Percentiles rank a stretch among this genome's conserved stretches.
Evolutionary conservation across 75 land plant genomes (phyloP).

Genomic region (Pinus taeda): DNA sequence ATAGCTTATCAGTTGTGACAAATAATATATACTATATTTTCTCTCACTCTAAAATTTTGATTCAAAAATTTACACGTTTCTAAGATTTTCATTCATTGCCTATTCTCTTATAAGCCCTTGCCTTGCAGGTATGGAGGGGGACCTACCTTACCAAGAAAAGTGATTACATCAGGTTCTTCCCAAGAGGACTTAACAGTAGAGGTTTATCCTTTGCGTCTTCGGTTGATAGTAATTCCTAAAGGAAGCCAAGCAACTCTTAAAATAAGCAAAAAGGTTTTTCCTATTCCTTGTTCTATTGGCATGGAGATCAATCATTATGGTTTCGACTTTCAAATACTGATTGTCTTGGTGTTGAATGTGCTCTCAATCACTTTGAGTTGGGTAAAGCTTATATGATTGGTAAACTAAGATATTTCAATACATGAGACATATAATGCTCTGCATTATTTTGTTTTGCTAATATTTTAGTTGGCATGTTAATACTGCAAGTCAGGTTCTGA

Average conservation of each 20-base stretch:
- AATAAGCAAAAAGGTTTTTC: slow-evolving; percentile 78
- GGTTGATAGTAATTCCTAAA: slow-evolving; percentile 43
- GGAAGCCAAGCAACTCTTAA: slow-evolving; percentile 49
- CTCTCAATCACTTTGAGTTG: not conserved
- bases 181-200: slow-evolving; percentile 67
- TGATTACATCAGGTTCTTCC: slow-evolving; percentile 62
- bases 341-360: not conserved
- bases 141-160: slow-evolving; percentile 71
- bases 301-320: not conserved
- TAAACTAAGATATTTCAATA: not conserved
- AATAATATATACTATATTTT: no score
- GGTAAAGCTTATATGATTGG: not conserved
- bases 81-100: not conserved
- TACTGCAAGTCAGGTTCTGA: not conserved
- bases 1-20: no score
- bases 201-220: slow-evolving; percentile 70
- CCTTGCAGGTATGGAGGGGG: slow-evolving; percentile 92
- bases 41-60: no score
- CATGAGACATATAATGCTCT: not conserved
- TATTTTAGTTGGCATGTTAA: not conserved
- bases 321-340: not conserved
- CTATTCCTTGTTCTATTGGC: not conserved
- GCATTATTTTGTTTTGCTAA: not conserved
- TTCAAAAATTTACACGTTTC: no score
- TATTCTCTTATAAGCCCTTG: slow-evolving; percentile 9